phyloP scores from a whole-genome alignment of 257 asterid species.

The Misopates orontium region DNA sequence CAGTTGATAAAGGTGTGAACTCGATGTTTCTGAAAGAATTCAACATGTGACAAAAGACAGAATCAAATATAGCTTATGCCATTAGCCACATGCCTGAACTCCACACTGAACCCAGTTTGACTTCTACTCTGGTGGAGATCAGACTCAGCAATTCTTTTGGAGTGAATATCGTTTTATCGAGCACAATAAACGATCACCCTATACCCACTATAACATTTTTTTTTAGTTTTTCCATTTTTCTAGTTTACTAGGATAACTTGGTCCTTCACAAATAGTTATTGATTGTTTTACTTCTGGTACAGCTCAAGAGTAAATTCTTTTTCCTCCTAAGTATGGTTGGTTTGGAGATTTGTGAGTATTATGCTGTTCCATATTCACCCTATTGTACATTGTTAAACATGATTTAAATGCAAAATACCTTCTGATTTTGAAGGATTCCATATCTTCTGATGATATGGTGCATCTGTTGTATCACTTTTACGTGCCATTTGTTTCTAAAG shows the following conservation, averaged over 20 bases:
- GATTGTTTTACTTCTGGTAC: constrained; percentile 26
- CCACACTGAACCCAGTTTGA: not conserved
- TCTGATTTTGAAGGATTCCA: too few species aligned
- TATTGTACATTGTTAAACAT: constrained; percentile 36
- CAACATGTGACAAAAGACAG: not conserved
- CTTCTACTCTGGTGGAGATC: not conserved
- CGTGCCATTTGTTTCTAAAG: too few species aligned
- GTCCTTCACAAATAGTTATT: constrained; percentile 32
- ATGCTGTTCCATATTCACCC: constrained; percentile 27
- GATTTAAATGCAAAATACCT: not conserved
- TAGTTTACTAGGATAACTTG: constrained; percentile 31
- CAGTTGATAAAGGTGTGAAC: constrained; percentile 25
- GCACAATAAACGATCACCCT: constrained; percentile 23
- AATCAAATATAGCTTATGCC: not conserved
- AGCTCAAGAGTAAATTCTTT: constrained; percentile 27
- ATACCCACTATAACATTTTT: constrained; percentile 14
- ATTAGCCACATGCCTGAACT: not conserved
- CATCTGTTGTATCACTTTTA: too few species aligned
- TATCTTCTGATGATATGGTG: too few species aligned
- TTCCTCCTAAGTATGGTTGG: constrained; percentile 2
- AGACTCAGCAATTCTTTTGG: constrained; percentile 14
- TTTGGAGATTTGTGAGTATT: constrained; percentile 29
- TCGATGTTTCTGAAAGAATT: not conserved
- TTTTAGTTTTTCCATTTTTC: constrained; percentile 13
- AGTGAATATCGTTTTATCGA: constrained; percentile 26